Base-by-base conservation (phyloP, 2,329 filamentous ascomycete genomes). In the Thelonectria blattea region DNA sequence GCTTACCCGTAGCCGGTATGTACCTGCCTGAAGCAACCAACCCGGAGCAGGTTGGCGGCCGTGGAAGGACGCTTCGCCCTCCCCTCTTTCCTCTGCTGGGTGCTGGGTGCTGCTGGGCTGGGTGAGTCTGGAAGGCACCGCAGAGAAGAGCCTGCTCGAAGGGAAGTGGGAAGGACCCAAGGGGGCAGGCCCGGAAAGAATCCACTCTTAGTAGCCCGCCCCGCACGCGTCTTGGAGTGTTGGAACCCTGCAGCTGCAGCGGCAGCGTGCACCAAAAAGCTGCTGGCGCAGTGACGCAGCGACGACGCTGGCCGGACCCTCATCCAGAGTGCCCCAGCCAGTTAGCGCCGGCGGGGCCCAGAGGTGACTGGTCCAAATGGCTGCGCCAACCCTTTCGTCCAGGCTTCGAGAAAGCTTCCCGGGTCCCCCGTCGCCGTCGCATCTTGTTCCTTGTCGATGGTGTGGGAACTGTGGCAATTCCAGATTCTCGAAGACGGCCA, bases 401-500 rank as follows among this genome's bases (percentile, higher is more conserved):
- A 61, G 58, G 58, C 67, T 69, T 69, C 67, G 64, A 69, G 67
- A 70, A 69, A 59, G 62, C 68, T 64, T 67, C 65, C 64, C 60
- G 67, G 58, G 61, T 56, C 67, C 60, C 65, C 58, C 57, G 58
- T 60, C 53, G 61, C 59, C 52, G 49, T 62, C 60, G 46, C 57
- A 52, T 50, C 63, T 48, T 52, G 54, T 45, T 60, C 64, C 67
- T 62, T 67, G 66, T 50, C 39, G 32, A 54, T 55, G 61, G 58
- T 57, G 49, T 68, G 65, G 67, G 37, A 57, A 56, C 53, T n/a
- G 52, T 60, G 64, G 60, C 60, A 59, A 62, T 69, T 67, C 57
- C 53, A 68, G 66, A 69, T 70, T 70, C 68, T 70, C 68, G 68
- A 70, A 70, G 66, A 63, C 64, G 56, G 60, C 68, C 67, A 69